Conservation (phyloP, 495 filamentous ascomycete species). For the Lophiostoma macrostomum region DNA sequence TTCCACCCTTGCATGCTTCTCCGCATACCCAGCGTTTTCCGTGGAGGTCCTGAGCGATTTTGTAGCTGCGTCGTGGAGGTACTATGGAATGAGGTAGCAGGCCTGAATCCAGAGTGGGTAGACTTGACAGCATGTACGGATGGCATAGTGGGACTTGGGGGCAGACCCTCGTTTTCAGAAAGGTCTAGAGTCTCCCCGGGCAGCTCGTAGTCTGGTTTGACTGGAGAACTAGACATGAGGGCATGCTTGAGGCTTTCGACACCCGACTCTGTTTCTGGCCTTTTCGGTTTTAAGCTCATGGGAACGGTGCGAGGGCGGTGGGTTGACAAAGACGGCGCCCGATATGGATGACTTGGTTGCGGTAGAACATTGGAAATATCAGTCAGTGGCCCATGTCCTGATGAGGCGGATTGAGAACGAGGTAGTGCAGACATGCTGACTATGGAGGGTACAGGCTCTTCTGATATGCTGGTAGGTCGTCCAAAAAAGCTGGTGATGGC, state of each 20-base stretch:
- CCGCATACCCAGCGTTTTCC: constrained; percentile 57
- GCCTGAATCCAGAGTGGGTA: not conserved
- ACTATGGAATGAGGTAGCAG: constrained; percentile 47
- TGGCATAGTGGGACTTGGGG: constrained; percentile 8
- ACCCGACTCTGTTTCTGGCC: constrained; percentile 5
- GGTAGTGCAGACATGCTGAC: not conserved
- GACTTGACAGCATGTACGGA: not conserved
- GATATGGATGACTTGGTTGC: constrained; percentile 7
- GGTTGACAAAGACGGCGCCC: constrained; percentile 11
- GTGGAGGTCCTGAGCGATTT: constrained; percentile 36
- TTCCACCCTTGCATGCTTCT: constrained; percentile 54
- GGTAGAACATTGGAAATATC: constrained; percentile 30
- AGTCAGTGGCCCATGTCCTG: constrained; percentile 10
- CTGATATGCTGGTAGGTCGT: constrained; percentile 17
- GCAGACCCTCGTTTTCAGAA: not conserved
- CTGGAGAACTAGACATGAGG: constrained; percentile 49
- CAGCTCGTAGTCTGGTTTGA: constrained; percentile 21
- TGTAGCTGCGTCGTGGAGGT: constrained; percentile 49
- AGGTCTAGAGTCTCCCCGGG: not conserved
- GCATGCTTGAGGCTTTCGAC: constrained; percentile 35
- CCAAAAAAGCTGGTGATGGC: constrained; percentile 49
- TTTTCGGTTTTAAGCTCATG: constrained; percentile 26
- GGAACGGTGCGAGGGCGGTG: constrained; percentile 35
- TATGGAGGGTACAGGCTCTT: not conserved
- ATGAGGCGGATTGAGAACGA: not conserved